Evolutionary conservation across 2,329 filamentous ascomycete species (phyloP), one percentile per base, ranked within the genome.

Genomic region (Trichoderma breve): DNA sequence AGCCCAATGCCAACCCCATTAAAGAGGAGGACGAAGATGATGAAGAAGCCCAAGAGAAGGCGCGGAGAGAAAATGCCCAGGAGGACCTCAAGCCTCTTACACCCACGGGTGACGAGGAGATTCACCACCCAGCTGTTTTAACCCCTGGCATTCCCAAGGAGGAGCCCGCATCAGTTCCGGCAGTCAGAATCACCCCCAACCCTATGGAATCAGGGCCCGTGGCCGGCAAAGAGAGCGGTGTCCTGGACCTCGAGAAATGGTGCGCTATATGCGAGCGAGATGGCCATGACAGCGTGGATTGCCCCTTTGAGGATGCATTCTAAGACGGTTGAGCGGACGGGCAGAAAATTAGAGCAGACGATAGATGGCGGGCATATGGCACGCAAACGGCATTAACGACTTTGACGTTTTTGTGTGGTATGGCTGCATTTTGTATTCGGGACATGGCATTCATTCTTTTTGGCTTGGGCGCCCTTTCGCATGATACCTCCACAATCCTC

Each of bases 211-310:
- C 86, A 68, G 90, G 89, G 2, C 91, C 93, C 2, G 87, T 93
- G 28, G 91, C 93, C 5, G 93, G 93, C 67, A 95, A 94, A 83
- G 89, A 91, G 75, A 94, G 90, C 70, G 92, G 92, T 1, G 84
- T 93, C 61, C 86, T 95, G 75, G 94, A 98, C 77, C 89, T 91
- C 70, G 89, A 91, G 74, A 98, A 97, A 83, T 99, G 96, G 96
- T 99, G 96, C 82, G 96, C 96, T 18, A 86, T 98, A 58, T 99
- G 96, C 80, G 96, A 99, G 85, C 90, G 93, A 74, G 96, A 99
- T 78, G 96, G 96, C 15, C 96, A 99, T 80, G 93, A 98, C 82
- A 98, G 95, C 78, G 95, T 97, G 73, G 94, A 97, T 81, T 97
- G 95, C 82, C 94, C 95, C 14, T 92, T 97, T 81, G 95, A 97